These are phyloP conservation scores for Capsella rubella DNA, from an alignment of 441 rosid species.

Conservation along the genomic window DNA sequence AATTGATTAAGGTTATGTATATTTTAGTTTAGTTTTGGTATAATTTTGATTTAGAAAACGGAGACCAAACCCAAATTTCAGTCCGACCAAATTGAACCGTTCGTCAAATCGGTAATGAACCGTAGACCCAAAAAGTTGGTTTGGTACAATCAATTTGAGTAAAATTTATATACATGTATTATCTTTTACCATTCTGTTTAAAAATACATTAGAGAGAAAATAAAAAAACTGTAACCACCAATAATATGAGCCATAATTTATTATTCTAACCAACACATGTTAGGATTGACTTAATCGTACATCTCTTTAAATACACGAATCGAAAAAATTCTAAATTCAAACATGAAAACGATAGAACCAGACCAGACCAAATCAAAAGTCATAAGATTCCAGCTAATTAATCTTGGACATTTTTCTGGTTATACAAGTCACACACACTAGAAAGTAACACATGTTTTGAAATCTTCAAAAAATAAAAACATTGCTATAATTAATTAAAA, in stretches of 20 bases:
- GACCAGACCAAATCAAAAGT: background rate
- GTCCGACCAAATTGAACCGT: too few relatives aligned
- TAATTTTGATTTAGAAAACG: too few relatives aligned
- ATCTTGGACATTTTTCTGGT: background rate
- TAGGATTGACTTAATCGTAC: background rate
- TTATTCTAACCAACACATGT: background rate
- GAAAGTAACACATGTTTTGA: background rate
- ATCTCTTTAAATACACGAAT: background rate
- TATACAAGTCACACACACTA: background rate
- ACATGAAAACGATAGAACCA: background rate
- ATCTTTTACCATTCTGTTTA: background rate
- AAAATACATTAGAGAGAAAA: too few relatives aligned
- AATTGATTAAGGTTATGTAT: too few relatives aligned
- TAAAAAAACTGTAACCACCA: background rate
- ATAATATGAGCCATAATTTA: background rate
- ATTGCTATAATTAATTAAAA: background rate
- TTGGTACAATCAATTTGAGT: too few relatives aligned
- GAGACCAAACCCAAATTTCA: too few relatives aligned
- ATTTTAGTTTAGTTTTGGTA: too few relatives aligned
- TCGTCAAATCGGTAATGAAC: too few relatives aligned
- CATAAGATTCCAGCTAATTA: background rate
- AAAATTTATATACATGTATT: too few relatives aligned
- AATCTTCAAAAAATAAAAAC: background rate
- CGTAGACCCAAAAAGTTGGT: too few relatives aligned
- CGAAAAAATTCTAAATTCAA: background rate